These are phyloP conservation scores for Xylariaceae sp. DNA, from an alignment of 2,329 filamentous ascomycete species.

Conservation along the genomic window DNA sequence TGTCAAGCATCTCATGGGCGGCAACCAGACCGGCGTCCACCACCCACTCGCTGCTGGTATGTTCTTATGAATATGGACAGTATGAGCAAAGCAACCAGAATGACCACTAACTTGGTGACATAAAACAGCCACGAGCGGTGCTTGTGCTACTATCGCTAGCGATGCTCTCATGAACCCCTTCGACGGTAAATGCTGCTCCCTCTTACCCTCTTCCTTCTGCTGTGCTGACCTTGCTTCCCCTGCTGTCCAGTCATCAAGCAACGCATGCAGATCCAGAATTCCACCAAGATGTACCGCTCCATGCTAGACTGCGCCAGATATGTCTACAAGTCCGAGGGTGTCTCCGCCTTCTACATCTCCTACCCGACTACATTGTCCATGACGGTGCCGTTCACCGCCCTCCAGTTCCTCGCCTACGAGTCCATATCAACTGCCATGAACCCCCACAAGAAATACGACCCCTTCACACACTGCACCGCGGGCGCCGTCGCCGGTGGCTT, in stretches of 20 bases:
- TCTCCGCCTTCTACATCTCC: constrained; percentile 94
- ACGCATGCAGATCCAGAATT: constrained; percentile 97
- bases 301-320: constrained; percentile 82
- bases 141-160: constrained; percentile 91
- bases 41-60: constrained; percentile 90
- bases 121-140: constrained; percentile 76
- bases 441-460: constrained; percentile 79
- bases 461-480: constrained; percentile 87
- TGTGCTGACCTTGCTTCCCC: constrained; percentile 7
- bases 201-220: neutral
- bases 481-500: constrained; percentile 91
- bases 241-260: constrained; percentile 83
- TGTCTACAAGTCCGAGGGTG: constrained; percentile 81
- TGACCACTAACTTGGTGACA: constrained; percentile 12
- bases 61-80: constrained; percentile 26
- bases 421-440: constrained; percentile 94
- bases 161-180: constrained; percentile 99
- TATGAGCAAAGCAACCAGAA: no score
- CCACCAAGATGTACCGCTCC: constrained; percentile 78
- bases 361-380: constrained; percentile 97
- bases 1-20: constrained; percentile 93
- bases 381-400: constrained; percentile 95
- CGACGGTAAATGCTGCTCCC: constrained; percentile 63
- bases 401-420: constrained; percentile 97
- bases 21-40: constrained; percentile 81